These are phyloP conservation scores for Ambrosia hybrid DNA, from an alignment of 140 eudicot species.

Conservation along the genomic window DNA sequence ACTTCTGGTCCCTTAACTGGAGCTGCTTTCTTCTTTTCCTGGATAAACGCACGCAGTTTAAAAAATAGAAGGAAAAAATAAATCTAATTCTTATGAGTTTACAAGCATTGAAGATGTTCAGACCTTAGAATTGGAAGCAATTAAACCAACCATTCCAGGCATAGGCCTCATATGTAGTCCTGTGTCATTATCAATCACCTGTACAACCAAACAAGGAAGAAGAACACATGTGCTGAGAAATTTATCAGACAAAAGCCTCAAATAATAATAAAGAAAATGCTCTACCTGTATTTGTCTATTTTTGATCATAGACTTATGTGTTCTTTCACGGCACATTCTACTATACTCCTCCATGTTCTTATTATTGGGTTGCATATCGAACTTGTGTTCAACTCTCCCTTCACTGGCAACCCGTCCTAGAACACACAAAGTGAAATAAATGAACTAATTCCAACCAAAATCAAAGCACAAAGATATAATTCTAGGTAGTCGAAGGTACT, in stretches of 20 bases:
- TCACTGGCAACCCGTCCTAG: conserved; percentile 71
- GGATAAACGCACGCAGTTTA: background rate
- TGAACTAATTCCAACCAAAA: background rate
- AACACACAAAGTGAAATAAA: background rate
- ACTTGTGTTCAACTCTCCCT: conserved; percentile 92
- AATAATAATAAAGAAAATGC: background rate
- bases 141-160: conserved; percentile 87
- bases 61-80: background rate
- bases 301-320: conserved; percentile 87
- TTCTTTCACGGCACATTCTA: conserved; percentile 88
- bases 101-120: background rate
- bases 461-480: background rate
- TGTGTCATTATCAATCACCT: conserved; percentile 86
- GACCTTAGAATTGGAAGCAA: conserved; percentile 71
- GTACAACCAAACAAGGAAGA: conserved; percentile 8
- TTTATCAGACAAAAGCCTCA: background rate
- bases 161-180: conserved; percentile 90
- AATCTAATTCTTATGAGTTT: too few species aligned
- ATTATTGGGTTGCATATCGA: conserved; percentile 92
- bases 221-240: background rate
- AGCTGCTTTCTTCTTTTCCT: conserved; percentile 77
- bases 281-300: conserved; percentile 78
- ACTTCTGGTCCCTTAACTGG: conserved; percentile 80
- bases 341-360: conserved; percentile 83
- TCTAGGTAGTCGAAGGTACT: background rate